Base-by-base conservation (phyloP, 176 grass and related monocot species). In the Triticum dicoccoides region DNA sequence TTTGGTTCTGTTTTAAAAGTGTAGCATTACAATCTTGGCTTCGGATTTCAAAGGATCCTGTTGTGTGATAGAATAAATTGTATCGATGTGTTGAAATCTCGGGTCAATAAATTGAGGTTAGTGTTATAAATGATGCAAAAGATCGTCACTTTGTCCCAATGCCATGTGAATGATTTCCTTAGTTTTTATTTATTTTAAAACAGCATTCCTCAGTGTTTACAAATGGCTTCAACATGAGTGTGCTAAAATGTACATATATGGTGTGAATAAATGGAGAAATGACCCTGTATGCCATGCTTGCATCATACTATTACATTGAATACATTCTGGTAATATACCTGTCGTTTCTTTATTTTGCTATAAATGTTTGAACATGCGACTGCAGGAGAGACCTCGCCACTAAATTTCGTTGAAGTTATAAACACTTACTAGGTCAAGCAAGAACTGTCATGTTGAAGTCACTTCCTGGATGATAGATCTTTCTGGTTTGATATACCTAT, bases 61-160 rank as follows among this genome's bases (percentile, higher is more conserved):
- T 82, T 77, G 24, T 82, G 68, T 77, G 27, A 18, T 24, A 82
- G 74, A 91, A 91, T 91, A 91, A 91, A 91, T 45, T 78, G n/a
- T 64, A 24, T 34, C 13, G 12, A 23, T 72, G 59, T 91, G 42
- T 78, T 81, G 54, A 69, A 82, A 73, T 41, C 65, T 45, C 3
- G 11, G 56, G 81, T 71, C 52, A 91, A 91, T 82, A 72, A 91
- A 65, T 65, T 24, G 64, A 78, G 38, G 52, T 42, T 52, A 11
- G 2, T 33, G 17, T 8, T 27, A 81, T 32, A 64, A 82, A 27
- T 5, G 42, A 6, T 32, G 49, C 39, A 70, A 64, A 64, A 45
- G 3, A 37, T 9, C 56, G 3, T 71, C 10, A 34, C 25, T n/a
- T 0, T 65, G 37, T 72, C 34, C 68, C 18, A 41, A 51, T 54